phyloP scores from a whole-genome alignment of 176 grass and related monocot species.

The Dactylis glomerata region DNA sequence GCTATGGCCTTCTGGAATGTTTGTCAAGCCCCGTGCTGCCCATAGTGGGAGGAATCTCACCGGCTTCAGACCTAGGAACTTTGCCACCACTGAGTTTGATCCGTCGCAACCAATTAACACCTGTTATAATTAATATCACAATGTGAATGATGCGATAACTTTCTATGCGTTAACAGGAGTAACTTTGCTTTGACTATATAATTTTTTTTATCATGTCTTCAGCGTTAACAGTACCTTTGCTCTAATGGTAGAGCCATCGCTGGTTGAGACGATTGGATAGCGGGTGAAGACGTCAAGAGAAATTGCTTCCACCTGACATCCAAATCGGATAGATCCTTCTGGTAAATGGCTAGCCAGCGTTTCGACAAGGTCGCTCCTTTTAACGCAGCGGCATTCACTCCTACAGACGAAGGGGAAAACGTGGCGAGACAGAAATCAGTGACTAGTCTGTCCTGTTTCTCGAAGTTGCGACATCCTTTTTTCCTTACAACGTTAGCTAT shows the following conservation, averaged over 20 bases:
- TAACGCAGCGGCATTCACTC: conserved; percentile 29
- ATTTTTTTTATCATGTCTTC: no score
- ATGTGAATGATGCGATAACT: not conserved
- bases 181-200: no score
- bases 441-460: no score
- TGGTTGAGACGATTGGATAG: conserved; percentile 2
- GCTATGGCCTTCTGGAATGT: not conserved
- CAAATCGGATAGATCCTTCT: conserved; percentile 22
- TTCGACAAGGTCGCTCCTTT: conserved; percentile 38
- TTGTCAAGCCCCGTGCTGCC: not conserved
- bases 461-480: no score
- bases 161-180: no score
- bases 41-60: not conserved
- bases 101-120: conserved; percentile 52
- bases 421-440: no score
- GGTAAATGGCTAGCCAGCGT: conserved; percentile 35
- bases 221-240: conserved; percentile 31
- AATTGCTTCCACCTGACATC: not conserved
- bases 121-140: not conserved
- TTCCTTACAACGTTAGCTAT: no score
- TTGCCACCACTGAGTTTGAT: conserved; percentile 41
- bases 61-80: conserved; percentile 9
- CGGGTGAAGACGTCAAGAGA: not conserved
- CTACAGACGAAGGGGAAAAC: not conserved
- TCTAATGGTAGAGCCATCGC: conserved; percentile 20